Base-by-base conservation (phyloP, 2,329 filamentous ascomycete species). In the Microsporum ferrugineum region DNA sequence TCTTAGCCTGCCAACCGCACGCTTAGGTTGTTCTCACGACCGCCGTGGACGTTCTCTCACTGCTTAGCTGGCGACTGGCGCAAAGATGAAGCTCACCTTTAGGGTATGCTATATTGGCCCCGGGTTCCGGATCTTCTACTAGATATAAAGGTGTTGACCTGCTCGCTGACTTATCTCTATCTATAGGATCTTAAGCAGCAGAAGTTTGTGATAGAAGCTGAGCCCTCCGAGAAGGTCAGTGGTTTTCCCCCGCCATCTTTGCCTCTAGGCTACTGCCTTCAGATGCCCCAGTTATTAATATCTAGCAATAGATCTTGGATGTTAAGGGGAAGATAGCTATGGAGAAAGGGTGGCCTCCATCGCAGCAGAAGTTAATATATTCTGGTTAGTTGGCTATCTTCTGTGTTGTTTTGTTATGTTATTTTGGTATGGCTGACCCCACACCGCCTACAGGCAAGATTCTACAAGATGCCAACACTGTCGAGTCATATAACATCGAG, bases 401-500 rank as follows among this genome's bases (percentile, higher is more conserved):
- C 23, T 34, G 41, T 17, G n/a, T 53, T 47, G 27, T 7, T 14
- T 59, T 27, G 27, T 3, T 31, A 8, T 27, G n/a, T 17, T 58
- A 23, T 23, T 23, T 23, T 23, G 17, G 17, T 23, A 23, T 41
- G 47, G 57, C 38, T 27, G 31, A 10, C 41, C 43, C 59, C 56
- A 23, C 57, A 64, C 59, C 45, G 53, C 63, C 49, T 58, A 61
- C 69, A 96, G 91, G 94, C 79, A 99, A 99, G 81, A 97, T 99
- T 69, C 80, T 99, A 66, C 92, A 96, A 77, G 92, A 99, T 87
- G 90, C 91, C 64, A 94, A 96, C 72, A 96, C 91, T 1, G 88
- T 99, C 68, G 90, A 91, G 76, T 91, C 89, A 45, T 97, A 97
- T 80, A 96, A 90, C 78, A 97, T 99, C 65, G 92, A 99, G 77